A percentile compares a stretch with the other conserved stretches of the same genome.
Conservation (phyloP, 2,329 filamentous ascomycete species). For the Emmonsiellopsis sp. region DNA sequence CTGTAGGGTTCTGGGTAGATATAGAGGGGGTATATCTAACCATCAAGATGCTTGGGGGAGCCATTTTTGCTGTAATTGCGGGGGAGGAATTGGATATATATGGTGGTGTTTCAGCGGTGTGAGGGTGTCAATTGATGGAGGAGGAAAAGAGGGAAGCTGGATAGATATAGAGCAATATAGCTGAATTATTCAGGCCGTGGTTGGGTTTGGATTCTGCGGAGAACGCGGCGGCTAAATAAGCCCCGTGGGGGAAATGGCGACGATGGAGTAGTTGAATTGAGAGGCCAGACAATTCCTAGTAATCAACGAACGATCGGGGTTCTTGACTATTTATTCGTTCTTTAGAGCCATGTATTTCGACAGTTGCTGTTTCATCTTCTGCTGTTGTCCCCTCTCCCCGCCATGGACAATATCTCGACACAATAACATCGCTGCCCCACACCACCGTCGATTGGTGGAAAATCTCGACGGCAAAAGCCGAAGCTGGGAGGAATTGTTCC, state of each 20-base stretch:
- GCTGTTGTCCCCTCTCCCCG: no score
- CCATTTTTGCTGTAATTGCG: slow-evolving; percentile 30
- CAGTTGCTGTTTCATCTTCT: no score
- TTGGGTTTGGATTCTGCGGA: not conserved
- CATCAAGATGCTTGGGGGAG: slow-evolving; percentile 60
- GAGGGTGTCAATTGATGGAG: not conserved
- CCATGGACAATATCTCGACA: not conserved
- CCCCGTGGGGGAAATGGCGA: not conserved
- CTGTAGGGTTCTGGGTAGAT: not conserved
- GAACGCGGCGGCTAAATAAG: not conserved
- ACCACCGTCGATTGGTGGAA: not conserved
- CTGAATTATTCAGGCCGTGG: no score
- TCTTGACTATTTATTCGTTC: no score
- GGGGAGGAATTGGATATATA: not conserved
- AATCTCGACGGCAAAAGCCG: not conserved
- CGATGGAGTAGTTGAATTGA: no score
- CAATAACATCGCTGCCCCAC: not conserved
- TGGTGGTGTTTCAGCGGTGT: not conserved
- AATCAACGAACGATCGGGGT: no score
- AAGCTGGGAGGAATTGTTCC: not conserved
- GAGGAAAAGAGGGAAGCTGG: not conserved
- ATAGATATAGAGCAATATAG: not conserved
- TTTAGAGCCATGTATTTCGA: no score
- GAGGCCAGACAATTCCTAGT: no score
- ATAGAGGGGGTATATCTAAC: slow-evolving; percentile 30